These are phyloP conservation scores for Lichtheimia corymbifera DNA, from an alignment of 371 early-diverging fungal genomes.

Conservation along the genomic window DNA sequence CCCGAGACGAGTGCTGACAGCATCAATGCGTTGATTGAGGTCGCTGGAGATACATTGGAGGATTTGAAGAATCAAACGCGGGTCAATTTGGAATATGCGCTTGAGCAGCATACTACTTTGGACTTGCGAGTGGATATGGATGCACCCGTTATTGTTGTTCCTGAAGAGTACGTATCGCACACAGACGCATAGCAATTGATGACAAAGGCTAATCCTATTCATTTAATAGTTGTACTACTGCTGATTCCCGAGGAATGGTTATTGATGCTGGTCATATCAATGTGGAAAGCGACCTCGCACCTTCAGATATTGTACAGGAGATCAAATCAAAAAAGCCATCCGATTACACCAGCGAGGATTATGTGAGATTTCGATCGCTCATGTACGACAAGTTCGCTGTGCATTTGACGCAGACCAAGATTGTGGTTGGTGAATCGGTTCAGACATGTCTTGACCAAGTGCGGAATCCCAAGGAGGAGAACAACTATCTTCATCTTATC, in stretches of 20 bases:
- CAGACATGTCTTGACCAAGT: conserved; percentile 75
- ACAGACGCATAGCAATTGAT: background rate
- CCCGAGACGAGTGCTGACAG: conserved; percentile 80
- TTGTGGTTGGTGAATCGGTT: conserved; percentile 79
- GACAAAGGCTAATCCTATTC: background rate
- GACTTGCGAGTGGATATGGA: conserved; percentile 94
- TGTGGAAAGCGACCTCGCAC: conserved; percentile 82
- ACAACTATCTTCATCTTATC: conserved; percentile 74
- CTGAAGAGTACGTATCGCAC: conserved; percentile 64
- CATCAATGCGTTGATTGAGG: conserved; percentile 70
- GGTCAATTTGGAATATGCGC: conserved; percentile 82
- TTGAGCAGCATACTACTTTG: conserved; percentile 87
- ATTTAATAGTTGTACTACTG: conserved; percentile 63
- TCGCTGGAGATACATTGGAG: conserved; percentile 89
- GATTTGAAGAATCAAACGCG: conserved; percentile 89
- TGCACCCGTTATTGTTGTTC: conserved; percentile 96
- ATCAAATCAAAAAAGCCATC: conserved; percentile 68
- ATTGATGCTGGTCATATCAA: conserved; percentile 94
- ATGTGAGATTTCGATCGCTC: conserved; percentile 70
- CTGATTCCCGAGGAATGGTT: conserved; percentile 71
- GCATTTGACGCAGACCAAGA: conserved; percentile 81
- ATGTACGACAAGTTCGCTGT: conserved; percentile 93
- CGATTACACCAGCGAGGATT: conserved; percentile 64
- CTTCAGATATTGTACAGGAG: conserved; percentile 65
- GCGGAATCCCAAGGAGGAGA: conserved; percentile 37